Evolutionary conservation across 805 yeast species (phyloP).

Genomic region (Yamadazyma endophytica): DNA sequence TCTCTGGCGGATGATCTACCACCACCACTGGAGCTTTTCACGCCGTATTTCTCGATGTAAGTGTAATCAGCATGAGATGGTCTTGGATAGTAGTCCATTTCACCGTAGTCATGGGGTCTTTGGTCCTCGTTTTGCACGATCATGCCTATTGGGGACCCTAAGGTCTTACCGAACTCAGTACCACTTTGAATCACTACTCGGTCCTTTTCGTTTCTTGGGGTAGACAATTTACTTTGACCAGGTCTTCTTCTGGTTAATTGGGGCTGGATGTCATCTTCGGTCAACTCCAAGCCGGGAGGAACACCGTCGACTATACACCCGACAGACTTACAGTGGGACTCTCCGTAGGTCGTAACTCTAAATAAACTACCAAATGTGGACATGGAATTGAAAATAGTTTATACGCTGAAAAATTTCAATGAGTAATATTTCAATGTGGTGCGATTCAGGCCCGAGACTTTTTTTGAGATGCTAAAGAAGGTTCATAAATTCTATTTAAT

Average conservation of each 20-base stretch:
- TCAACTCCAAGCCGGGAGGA: slow-evolving; percentile 87
- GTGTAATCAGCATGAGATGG: slow-evolving; percentile 98
- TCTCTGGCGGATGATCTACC: slow-evolving; percentile 97
- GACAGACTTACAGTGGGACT: slow-evolving; percentile 94
- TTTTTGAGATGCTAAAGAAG: neutral
- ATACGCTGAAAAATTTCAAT: slow-evolving; percentile 3
- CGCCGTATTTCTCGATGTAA: slow-evolving; percentile 83
- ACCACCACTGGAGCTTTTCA: slow-evolving; percentile 94
- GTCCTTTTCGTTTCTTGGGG: slow-evolving; percentile 96
- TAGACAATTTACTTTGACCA: slow-evolving; percentile 87
- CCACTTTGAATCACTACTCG: slow-evolving; percentile 91
- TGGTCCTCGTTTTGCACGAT: slow-evolving; percentile 91
- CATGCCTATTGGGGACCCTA: slow-evolving; percentile 97
- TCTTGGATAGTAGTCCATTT: slow-evolving; percentile 92
- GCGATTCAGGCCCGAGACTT: slow-evolving; percentile 2
- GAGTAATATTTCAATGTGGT: slow-evolving; percentile 3
- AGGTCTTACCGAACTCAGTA: slow-evolving; percentile 81
- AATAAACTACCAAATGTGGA: slow-evolving; percentile 40
- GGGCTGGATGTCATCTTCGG: slow-evolving; percentile 89
- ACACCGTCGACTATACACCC: slow-evolving; percentile 99
- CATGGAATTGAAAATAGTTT: slow-evolving; percentile 19
- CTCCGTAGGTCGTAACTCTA: slow-evolving; percentile 93
- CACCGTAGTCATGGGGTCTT: slow-evolving; percentile 93
- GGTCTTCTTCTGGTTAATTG: slow-evolving; percentile 97
- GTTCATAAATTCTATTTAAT: neutral